Evolutionary conservation across 176 grass and related monocot genomes (phyloP), one percentile per base, ranked within the genome.

Genomic region (Bothriochloa decipiens): DNA sequence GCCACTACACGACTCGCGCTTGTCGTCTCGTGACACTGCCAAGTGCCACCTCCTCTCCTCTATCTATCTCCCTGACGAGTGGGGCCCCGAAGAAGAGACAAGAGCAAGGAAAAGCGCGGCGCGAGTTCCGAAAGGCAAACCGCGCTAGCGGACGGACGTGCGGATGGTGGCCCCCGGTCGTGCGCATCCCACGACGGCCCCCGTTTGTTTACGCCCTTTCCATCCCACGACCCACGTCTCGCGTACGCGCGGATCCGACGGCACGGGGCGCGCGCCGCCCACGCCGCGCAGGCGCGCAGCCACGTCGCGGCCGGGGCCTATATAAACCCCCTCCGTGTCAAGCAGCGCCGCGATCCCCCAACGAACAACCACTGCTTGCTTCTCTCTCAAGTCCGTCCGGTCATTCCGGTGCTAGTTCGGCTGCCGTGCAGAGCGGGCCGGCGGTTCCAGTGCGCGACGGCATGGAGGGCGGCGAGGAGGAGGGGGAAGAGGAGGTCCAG

Each of bases 291-390:
- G 45, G 39, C 37, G 37, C 53, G 72, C 72, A 27, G 78, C 28
- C 78, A 81, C 78, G 63, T 36, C 64, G 45, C 65, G 9, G 28
- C 6, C 12, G 41, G 17, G 13, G 17, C 52, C 65, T 53, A 53
- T 81, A 81, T 81, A 81, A 70, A 63, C 17, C 52, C 50, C 50
- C 50, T 11, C 12, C 45, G 45, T 47, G 45, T 15, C 13, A 2
- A 47, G 45, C 8, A 2, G 47, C 49, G 18, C 18, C 50, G 50
- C 6, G 50, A 53, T 17, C 50, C 50, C 16, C 50, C 50, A 8
- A 2, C 50, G 20, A 58, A 53, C 50, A 17, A n/a, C 20, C 55
- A 52, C 49, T 5, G 49, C 6, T 20, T 55, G 3, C 0, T 18
- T 49, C 52, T 4, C 20, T n/a, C 55, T n/a, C 55, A n/a, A n/a